These are phyloP conservation scores for Euphorbia pulcherrima DNA, from an alignment of 345 rosid genomes.

Conservation along the genomic window DNA sequence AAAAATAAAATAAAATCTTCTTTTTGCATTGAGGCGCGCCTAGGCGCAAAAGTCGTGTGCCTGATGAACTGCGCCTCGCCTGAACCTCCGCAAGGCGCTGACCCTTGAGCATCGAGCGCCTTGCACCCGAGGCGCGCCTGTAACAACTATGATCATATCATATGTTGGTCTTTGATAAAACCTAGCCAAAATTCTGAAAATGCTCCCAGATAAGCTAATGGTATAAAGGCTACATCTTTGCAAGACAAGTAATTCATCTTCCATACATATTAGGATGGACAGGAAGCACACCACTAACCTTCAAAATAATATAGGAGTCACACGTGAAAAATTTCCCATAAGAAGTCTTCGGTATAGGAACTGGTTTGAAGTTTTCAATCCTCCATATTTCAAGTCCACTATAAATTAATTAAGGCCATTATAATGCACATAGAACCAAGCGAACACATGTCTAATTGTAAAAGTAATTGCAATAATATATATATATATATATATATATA, in stretches of 20 bases:
- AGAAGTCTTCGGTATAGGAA: constrained; percentile 58
- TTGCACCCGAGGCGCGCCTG: too few species aligned
- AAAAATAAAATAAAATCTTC: too few species aligned
- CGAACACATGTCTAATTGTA: constrained; percentile 8
- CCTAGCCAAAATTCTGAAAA: neutral
- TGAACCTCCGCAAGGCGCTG: too few species aligned
- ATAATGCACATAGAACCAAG: neutral
- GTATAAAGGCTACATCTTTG: neutral
- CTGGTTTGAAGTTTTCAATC: constrained; percentile 82
- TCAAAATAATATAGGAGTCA: constrained; percentile 86
- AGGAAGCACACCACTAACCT: constrained; percentile 44
- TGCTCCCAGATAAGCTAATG: neutral
- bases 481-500: too few species aligned
- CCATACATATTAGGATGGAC: neutral
- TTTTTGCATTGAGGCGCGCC: too few species aligned
- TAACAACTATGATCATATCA: too few species aligned
- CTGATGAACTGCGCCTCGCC: too few species aligned
- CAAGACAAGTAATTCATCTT: neutral
- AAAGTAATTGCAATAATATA: neutral
- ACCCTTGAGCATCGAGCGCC: too few species aligned
- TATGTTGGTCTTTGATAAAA: neutral
- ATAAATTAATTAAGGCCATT: constrained; percentile 19
- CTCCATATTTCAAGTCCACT: constrained; percentile 98
- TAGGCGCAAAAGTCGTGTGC: too few species aligned
- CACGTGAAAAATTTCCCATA: constrained; percentile 88